Percentiles rank a stretch among this genome's conserved stretches.
Evolutionary conservation across 2,329 filamentous ascomycete genomes (phyloP).

Genomic region (Paecilomyces sp.): DNA sequence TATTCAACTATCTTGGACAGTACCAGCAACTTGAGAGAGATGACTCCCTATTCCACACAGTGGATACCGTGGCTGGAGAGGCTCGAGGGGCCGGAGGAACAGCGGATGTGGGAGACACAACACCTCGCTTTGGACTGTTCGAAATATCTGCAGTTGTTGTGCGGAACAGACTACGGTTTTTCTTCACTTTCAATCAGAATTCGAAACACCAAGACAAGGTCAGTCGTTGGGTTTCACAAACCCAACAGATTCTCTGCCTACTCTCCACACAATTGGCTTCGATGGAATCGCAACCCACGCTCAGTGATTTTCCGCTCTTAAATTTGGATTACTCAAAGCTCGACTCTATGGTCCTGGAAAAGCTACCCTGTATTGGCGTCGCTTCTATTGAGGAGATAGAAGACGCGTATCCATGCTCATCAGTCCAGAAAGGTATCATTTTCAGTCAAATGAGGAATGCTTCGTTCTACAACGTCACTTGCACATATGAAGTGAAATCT

Average conservation of each 20-base stretch:
- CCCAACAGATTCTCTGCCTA: constrained; percentile 22
- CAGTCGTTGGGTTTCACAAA: constrained; percentile 36
- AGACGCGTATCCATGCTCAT: constrained; percentile 34
- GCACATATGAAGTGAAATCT: constrained; percentile 26
- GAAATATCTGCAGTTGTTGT: constrained; percentile 47
- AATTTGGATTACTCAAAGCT: constrained; percentile 37
- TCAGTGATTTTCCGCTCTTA: constrained; percentile 41
- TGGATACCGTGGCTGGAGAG: constrained; percentile 41
- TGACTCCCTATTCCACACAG: constrained; percentile 37
- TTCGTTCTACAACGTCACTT: constrained; percentile 31
- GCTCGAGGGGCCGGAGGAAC: constrained; percentile 38
- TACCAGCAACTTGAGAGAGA: constrained; percentile 38
- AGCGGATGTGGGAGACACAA: constrained; percentile 38
- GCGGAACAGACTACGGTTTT: constrained; percentile 40
- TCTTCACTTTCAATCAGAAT: constrained; percentile 44
- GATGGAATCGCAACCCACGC: constrained; percentile 22
- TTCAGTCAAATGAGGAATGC: constrained; percentile 25
- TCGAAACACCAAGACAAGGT: constrained; percentile 42
- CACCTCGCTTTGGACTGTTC: constrained; percentile 43
- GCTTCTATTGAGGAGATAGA: constrained; percentile 28
- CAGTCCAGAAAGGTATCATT: constrained; percentile 31
- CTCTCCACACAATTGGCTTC: constrained; percentile 19
- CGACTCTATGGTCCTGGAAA: constrained; percentile 26
- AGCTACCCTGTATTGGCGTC: constrained; percentile 31
- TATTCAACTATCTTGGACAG: constrained; percentile 35